Base-by-base conservation (phyloP, 805 yeast species). In the Cyberlindnera mississippiensis region DNA sequence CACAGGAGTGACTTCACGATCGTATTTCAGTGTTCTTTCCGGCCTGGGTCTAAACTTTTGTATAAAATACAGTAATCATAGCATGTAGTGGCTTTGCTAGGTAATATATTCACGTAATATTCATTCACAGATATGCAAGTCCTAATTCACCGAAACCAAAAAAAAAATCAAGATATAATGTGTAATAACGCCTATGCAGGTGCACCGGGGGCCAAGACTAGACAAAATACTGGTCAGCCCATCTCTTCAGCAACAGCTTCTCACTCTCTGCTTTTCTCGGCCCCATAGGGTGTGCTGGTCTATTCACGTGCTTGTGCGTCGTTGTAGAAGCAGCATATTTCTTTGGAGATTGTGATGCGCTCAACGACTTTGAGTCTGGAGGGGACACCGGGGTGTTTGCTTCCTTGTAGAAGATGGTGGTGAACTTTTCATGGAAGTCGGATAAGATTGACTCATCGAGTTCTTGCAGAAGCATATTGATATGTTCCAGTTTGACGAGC, bases 171-270 rank as follows among this genome's bases (percentile, higher is more conserved):
- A n/a, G n/a, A n/a, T n/a, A n/a, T n/a, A n/a, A n/a, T n/a, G n/a
- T n/a, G n/a, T 20, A 6, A 9, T 20, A 20, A 20, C 24, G 24
- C 24, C 24, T 20, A 20, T 20, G n/a, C 20, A 9, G 15, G 12
- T 17, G 15, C 14, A 16, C 4, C 5, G 13, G 7, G 27, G 16
- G n/a, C n/a, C n/a, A n/a, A 20, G 9, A 12, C 42, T 34, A 51
- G 7, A 33, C 31, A 28, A 57, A 56, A 41, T 56, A 57, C 39
- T 54, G 59, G 24, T 57, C 77, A 1, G 76, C 71, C 80, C 80
- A 75, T 46, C 78, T 60, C 20, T 70, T 69, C 37, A 73, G 45
- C 31, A 75, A 48, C 15, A 75, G 49, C 48, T 73, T 75, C 49
- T 75, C 80, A 10, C 56, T 44, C 29, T 52, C 57, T 1, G 53